Percentiles rank a stretch among this genome's conserved stretches.
phyloP scores from a whole-genome alignment of 1,139 yeast genomes.

The Candida anutae region DNA sequence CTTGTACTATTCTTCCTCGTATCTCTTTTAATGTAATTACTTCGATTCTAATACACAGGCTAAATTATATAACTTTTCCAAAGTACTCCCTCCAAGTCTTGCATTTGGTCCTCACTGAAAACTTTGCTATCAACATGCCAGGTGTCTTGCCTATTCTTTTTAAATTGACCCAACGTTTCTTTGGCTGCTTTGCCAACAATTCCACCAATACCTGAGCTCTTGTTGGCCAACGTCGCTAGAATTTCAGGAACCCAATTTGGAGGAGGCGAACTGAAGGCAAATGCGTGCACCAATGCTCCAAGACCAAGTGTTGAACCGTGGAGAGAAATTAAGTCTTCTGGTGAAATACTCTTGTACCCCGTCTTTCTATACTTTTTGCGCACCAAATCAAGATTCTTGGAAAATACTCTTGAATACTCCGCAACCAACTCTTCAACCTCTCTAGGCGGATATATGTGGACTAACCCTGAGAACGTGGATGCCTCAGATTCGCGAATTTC shows the following conservation, averaged over 20 bases:
- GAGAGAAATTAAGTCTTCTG: slow-evolving; percentile 40
- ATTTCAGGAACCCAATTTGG: slow-evolving; percentile 84
- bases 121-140: slow-evolving; percentile 87
- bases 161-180: slow-evolving; percentile 72
- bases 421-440: slow-evolving; percentile 37
- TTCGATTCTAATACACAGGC: not conserved
- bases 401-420: slow-evolving; percentile 16
- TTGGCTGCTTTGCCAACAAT: slow-evolving; percentile 82
- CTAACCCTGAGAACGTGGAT: slow-evolving; percentile 68
- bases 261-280: slow-evolving; percentile 86
- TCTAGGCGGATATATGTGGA: slow-evolving; percentile 64
- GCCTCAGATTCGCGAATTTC: slow-evolving; percentile 79
- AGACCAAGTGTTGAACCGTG: slow-evolving; percentile 90
- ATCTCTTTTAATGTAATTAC: not conserved
- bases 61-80: slow-evolving; percentile 89
- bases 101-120: slow-evolving; percentile 73
- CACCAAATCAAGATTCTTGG: slow-evolving; percentile 22
- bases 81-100: slow-evolving; percentile 88
- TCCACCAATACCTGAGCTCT: slow-evolving; percentile 66
- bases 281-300: slow-evolving; percentile 85
- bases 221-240: slow-evolving; percentile 60
- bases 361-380: slow-evolving; percentile 24
- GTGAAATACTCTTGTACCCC: slow-evolving; percentile 23
- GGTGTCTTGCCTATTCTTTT: slow-evolving; percentile 89
- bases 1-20: slow-evolving; percentile 1